Evolutionary conservation across 208 protist genomes (phyloP).

Genomic region (Trypanosoma platydactyli): DNA sequence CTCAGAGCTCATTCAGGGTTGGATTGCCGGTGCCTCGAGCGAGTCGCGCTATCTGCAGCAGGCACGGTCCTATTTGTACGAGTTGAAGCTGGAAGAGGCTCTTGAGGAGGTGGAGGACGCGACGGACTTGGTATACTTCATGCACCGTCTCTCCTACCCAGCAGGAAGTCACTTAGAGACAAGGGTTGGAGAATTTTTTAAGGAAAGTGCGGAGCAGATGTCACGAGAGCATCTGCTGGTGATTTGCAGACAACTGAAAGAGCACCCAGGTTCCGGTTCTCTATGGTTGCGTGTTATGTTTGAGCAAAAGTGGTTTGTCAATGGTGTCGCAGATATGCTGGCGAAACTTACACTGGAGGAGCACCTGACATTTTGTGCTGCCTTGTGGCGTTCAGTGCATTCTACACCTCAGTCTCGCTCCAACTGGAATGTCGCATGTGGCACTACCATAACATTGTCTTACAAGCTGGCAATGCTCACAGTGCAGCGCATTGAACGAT

Average conservation of each 20-base stretch:
- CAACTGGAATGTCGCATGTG: not conserved
- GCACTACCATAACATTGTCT: conserved; percentile 7
- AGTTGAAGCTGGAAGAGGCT: conserved; percentile 27
- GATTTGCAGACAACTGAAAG: conserved; percentile 17
- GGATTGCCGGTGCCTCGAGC: conserved; percentile 39
- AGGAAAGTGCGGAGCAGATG: conserved; percentile 4
- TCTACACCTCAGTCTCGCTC: not conserved
- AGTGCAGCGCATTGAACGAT: conserved; percentile 20
- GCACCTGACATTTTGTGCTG: conserved; percentile 19
- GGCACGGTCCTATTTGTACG: conserved; percentile 40
- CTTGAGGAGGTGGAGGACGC: conserved; percentile 39
- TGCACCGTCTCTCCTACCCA: conserved; percentile 40
- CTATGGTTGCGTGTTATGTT: conserved; percentile 31
- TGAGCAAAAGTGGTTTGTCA: conserved; percentile 20
- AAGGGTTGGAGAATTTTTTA: conserved; percentile 23
- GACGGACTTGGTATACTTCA: conserved; percentile 35
- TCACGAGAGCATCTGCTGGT: conserved; percentile 18
- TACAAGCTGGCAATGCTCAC: conserved; percentile 19
- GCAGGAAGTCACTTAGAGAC: conserved; percentile 31
- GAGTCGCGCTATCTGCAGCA: conserved; percentile 33
- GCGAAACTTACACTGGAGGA: conserved; percentile 17
- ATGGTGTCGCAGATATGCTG: conserved; percentile 3
- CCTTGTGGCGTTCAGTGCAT: conserved; percentile 16
- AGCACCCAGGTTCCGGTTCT: conserved; percentile 19
- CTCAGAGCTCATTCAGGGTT: conserved; percentile 61